Percentiles rank a stretch among this genome's conserved stretches.
Conservation (phyloP, 176 grass and related monocot genomes). For the Microstegium vimineum region DNA sequence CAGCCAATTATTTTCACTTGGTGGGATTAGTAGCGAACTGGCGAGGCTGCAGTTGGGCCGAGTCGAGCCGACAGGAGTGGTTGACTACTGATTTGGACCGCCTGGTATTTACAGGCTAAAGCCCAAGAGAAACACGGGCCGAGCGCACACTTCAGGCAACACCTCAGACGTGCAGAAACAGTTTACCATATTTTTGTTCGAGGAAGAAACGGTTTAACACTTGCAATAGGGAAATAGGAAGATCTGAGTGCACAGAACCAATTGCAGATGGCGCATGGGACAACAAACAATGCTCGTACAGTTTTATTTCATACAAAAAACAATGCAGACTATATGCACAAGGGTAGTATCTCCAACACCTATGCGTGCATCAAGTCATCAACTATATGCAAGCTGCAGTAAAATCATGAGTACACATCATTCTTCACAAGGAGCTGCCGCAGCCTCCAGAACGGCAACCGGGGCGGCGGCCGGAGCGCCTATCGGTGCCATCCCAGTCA, state of each 20-base stretch:
- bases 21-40: background rate
- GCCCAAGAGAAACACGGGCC: too few relatives aligned
- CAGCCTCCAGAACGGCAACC: background rate
- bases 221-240: too few relatives aligned
- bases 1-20: too few relatives aligned
- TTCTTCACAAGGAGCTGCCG: background rate
- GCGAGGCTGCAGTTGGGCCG: background rate
- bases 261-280: background rate
- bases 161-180: too few relatives aligned
- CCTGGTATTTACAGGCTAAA: too few relatives aligned
- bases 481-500: background rate
- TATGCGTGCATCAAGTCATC: background rate
- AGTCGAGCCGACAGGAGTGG: background rate
- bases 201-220: too few relatives aligned
- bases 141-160: too few relatives aligned
- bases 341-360: background rate
- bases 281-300: background rate
- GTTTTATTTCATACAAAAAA: background rate
- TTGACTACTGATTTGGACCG: background rate
- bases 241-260: background rate
- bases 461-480: background rate
- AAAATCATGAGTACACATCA: background rate
- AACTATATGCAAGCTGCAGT: background rate
- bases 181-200: too few relatives aligned
- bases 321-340: background rate